Evolutionary conservation across 805 yeast species (phyloP), one percentile per base, ranked within the genome.

Genomic region (Saccharomycopsis amapae): DNA sequence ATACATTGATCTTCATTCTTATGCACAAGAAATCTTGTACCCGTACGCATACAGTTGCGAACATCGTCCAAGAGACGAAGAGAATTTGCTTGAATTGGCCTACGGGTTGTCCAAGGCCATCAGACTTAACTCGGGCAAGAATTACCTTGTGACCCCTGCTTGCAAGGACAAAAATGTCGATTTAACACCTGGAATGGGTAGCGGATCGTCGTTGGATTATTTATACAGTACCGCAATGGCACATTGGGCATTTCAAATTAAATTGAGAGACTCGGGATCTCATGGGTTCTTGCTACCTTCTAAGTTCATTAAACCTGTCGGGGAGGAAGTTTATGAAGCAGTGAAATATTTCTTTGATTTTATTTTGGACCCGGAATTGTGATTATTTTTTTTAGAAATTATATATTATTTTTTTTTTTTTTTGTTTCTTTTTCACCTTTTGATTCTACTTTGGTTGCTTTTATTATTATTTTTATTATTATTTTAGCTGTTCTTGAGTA

Each of bases 1-100:
- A 1, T 87, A 78, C 59, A 65, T 87, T 34, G 96, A 88, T 61
- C 71, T 85, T 54, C 95, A 85, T 58, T 83, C 95, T 1, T 87
- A 87, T 60, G 76, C 95, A 1, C 90, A 86, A 60, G 90, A 85
- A 54, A 74, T 87, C 24, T 65, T 86, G 23, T 84, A 79, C 58
- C 95, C 95, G 1, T 86, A 83, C 58, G 90, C 93, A 0, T 86
- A 72, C 58, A 78, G 89, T 1, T 86, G 95, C 62, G 73, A 71
- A 24, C 76, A 77, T 26, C 61, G 69, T 39, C 95, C 96, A 17
- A 64, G 90, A 32, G 95, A 86, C 58, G 75, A 78, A 53, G 95
- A 86, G 57, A 86, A 86, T 56, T 67, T 86, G 58, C 64, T 85
- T 30, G 95, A 86, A 58, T 66, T 85, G 52, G 90, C 88, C 0